A percentile compares a stretch with the other conserved stretches of the same genome.
Conservation (phyloP, 495 filamentous ascomycete genomes). For the Podospora australis region DNA sequence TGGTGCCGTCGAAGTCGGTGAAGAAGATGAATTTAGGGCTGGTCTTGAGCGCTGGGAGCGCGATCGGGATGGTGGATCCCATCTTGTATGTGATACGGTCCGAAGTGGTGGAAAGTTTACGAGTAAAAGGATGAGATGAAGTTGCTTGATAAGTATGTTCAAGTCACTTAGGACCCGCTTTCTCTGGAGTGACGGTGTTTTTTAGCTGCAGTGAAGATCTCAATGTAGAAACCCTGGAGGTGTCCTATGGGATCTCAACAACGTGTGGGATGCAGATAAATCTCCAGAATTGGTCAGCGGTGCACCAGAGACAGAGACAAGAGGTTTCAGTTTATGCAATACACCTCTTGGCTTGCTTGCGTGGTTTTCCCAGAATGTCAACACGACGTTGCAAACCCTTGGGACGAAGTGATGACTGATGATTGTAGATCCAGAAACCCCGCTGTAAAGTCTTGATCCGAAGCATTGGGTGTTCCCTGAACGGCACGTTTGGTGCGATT, state of each 20-base stretch:
- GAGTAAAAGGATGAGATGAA: conserved; percentile 1
- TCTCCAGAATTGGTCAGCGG: neutral
- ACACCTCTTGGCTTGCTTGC: neutral
- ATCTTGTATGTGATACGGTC: too few relatives aligned
- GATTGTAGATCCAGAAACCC: neutral
- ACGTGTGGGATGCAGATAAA: neutral
- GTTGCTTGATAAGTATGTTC: neutral
- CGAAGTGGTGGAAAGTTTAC: neutral
- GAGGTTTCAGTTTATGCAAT: neutral
- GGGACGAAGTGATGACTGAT: too few relatives aligned
- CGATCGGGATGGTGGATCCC: conserved; percentile 18
- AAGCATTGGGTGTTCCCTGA: neutral
- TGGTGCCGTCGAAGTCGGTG: conserved; percentile 95
- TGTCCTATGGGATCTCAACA: neutral
- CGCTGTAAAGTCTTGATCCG: neutral
- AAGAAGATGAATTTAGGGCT: conserved; percentile 88
- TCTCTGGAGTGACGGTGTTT: neutral
- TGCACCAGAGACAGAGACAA: too few relatives aligned
- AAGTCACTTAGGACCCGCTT: neutral
- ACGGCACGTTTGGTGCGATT: neutral
- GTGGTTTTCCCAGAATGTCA: conserved; percentile 1
- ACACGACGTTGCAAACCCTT: neutral
- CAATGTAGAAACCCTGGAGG: neutral
- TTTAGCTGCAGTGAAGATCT: neutral
- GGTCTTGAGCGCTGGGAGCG: conserved; percentile 52